Conservation (phyloP, 148 eudicot genomes). For the Vaccinium macrocarpon region DNA sequence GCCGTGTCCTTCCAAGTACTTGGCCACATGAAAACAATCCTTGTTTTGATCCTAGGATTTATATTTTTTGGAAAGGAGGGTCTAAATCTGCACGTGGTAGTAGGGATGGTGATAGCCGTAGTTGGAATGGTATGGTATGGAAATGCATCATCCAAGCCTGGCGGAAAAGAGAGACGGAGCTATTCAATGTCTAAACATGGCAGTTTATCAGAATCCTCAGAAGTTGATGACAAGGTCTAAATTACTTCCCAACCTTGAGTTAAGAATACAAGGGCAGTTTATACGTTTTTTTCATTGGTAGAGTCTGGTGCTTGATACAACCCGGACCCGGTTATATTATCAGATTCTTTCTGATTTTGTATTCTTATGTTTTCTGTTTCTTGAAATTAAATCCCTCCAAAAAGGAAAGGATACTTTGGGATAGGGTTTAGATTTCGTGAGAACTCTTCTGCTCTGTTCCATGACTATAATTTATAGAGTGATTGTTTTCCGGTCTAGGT, state of each 20-base stretch:
- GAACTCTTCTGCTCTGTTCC: background rate
- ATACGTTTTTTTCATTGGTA: conserved; percentile 16
- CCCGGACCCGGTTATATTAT: conserved; percentile 1
- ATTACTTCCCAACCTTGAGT: conserved; percentile 9
- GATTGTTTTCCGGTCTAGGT: background rate
- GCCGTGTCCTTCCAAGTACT: conserved; percentile 52
- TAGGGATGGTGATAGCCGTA: conserved; percentile 88
- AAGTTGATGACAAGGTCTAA: conserved; percentile 59
- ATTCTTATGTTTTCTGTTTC: conserved; percentile 14
- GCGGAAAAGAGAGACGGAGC: conserved; percentile 81
- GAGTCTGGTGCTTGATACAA: conserved; percentile 20
- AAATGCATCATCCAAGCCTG: conserved; percentile 86
- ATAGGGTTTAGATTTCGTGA: background rate
- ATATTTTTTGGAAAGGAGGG: conserved; percentile 87
- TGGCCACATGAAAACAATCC: conserved; percentile 90
- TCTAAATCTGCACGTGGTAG: conserved; percentile 74
- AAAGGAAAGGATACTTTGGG: conserved; percentile 14
- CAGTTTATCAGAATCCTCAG: conserved; percentile 47
- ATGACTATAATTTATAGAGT: conserved; percentile 23
- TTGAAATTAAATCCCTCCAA: background rate
- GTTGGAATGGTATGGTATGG: conserved; percentile 91
- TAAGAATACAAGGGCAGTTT: conserved; percentile 21
- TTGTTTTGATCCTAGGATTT: conserved; percentile 86
- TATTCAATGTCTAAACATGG: conserved; percentile 55
- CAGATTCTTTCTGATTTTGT: conserved; percentile 26